Base-by-base conservation (phyloP, 1,139 yeast genomes). In the Hemisphaericaspora lyxosophila region DNA sequence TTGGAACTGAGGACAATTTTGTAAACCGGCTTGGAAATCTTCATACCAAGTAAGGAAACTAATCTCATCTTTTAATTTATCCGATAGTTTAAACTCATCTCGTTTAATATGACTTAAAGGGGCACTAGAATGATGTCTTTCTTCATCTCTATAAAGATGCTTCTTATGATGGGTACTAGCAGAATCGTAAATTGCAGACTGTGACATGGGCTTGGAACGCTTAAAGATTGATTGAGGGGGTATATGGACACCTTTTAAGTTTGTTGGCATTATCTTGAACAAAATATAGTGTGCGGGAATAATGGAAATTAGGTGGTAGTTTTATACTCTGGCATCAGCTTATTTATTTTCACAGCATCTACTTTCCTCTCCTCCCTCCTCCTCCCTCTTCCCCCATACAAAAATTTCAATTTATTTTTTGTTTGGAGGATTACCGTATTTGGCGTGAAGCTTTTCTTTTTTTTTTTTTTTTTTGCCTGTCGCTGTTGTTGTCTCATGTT, bases 11-110 rank as follows among this genome's bases (percentile, higher is more conserved):
- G 43, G 39, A 33, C 25, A 40, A 9, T 19, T 27, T 14, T 26
- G 16, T n/a, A 40, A 12, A 18, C 19, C 19, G 6, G 24, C 9
- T 26, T 32, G 23, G 7, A 40, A 24, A 24, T 32, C 33, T 11
- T 40, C 33, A 20, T 25, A 34, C 43, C 43, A 40, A 18, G 22
- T 15, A 15, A 40, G 13, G 31, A 33, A 40, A 26, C 42, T 38
- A 7, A 38, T 16, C 33, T 34, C 42, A 28, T 38, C 32, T 19
- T 34, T 22, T 9, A 40, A 12, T 14, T 15, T 13, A 29, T 26
- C 19, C 7, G 36, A 2, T 25, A 38, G 31, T 18, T 20, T 12
- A 27, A 38, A 34, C 7, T 26, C 27, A 14, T 34, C 30, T 13
- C 18, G 33, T 25, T 34, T 38, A 12, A 33, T 26, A 25, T 40